Conservation (phyloP, 495 filamentous ascomycete species). For the Hyaloscypha hepaticicola region DNA sequence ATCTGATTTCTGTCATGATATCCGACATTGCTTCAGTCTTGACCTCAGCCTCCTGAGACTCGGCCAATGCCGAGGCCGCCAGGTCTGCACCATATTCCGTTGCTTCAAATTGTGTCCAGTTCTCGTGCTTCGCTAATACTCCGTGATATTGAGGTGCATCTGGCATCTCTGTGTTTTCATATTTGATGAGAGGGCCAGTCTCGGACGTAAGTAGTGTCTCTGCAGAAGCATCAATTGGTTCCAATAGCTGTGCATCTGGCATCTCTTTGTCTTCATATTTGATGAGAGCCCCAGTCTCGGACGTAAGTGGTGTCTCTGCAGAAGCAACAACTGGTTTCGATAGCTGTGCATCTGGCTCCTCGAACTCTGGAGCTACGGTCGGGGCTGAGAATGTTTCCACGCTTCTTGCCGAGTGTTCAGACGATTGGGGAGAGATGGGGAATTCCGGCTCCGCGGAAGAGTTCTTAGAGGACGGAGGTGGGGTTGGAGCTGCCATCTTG, state of each 20-base stretch:
- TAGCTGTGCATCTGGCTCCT: too few relatives aligned
- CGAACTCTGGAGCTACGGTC: not conserved
- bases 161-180: not conserved
- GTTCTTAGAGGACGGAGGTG: not conserved
- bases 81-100: not conserved
- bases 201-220: too few relatives aligned
- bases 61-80: not conserved
- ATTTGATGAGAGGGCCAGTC: not conserved
- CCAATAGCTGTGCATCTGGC: too few relatives aligned
- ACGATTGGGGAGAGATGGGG: not conserved
- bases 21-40: not conserved
- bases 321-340: too few relatives aligned
- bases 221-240: too few relatives aligned
- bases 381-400: not conserved
- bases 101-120: not conserved
- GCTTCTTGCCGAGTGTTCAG: not conserved
- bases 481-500: not conserved
- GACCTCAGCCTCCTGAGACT: not conserved
- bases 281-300: too few relatives aligned
- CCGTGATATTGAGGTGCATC: not conserved
- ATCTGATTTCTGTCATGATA: not conserved
- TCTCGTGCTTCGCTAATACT: not conserved
- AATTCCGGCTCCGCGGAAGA: not conserved
- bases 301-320: too few relatives aligned
- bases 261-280: too few relatives aligned